These are phyloP conservation scores for Chrysopogon serrulatus DNA, from an alignment of 176 grass and related monocot species.

Conservation along the genomic window DNA sequence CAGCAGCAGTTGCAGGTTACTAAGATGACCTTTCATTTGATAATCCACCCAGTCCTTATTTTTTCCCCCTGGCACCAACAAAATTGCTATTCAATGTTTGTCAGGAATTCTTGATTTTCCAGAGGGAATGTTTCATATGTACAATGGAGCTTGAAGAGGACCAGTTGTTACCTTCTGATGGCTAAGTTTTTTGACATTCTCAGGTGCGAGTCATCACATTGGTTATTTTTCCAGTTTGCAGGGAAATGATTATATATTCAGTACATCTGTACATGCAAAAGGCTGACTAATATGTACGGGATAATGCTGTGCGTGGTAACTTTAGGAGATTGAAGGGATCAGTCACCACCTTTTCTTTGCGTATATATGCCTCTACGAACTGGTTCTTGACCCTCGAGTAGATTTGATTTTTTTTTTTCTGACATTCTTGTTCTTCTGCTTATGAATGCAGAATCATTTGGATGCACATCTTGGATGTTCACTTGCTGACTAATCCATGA, in stretches of 20 bases:
- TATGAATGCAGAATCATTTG: background rate
- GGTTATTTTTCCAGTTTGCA: background rate
- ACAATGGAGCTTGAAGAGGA: slow-evolving; percentile 89
- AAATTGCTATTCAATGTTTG: slow-evolving; percentile 3
- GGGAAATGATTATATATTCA: background rate
- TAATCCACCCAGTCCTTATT: background rate
- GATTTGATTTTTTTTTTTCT: background rate
- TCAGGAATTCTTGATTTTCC: slow-evolving; percentile 85
- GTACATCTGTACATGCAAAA: background rate
- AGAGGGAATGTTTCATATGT: slow-evolving; percentile 69
- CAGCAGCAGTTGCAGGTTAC: slow-evolving; percentile 87
- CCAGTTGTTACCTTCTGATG: slow-evolving; percentile 23
- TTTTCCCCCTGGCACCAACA: background rate
- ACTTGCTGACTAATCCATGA: background rate
- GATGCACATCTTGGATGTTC: background rate
- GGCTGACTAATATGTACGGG: background rate
- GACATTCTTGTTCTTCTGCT: background rate
- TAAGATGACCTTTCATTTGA: slow-evolving; percentile 5
- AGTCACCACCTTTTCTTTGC: background rate
- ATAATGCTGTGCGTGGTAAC: background rate
- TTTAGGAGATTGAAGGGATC: background rate
- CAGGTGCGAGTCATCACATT: background rate
- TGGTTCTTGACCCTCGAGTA: no score
- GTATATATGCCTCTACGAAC: no score
- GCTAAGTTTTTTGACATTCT: slow-evolving; percentile 6